Base-by-base conservation (phyloP, 2,329 filamentous ascomycete genomes). In the Nannizziopsis arthrosporioides region DNA sequence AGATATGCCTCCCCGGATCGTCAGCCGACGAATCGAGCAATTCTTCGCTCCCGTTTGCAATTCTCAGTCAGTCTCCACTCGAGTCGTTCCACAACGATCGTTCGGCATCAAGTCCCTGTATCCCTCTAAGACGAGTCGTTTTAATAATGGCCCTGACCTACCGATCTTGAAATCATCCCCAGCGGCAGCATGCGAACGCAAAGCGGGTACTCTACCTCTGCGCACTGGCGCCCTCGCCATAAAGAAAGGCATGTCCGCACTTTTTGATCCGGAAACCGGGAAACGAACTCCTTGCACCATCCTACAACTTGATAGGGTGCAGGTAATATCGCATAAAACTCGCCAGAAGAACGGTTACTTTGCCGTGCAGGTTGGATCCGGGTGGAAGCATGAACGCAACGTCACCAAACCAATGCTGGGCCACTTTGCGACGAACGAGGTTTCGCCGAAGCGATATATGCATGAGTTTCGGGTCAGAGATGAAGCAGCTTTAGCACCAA, bases 231-330 rank as follows among this genome's bases (percentile, higher is more conserved):
- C 86, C 7, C 75, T 98, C 41, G 88, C 84, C 10, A 76, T 82
- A 63, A 98, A 98, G 71, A 90, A 89, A 71, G 92, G 92, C 66
- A 96, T 98, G 85, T 94, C 88, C 38, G 89, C 84, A 51, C 70
- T 95, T 55, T 96, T 84, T 74, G 82, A 88, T 61, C 68, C 76
- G 0, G 78, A 81, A 58, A 84, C 85, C 19, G 84, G 85, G 57
- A 77, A 76, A 54, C 81, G 90, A 55, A 84, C 82, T 50, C 76
- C 89, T 15, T 94, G 88, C 73, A 98, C 92, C 11, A 84, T 98
- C 46, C 76, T 98, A 49, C 89, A 96, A 71, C 75, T 98, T 59
- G 92, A 98, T 67, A 77, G 86, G 59, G 88, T 93, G 52, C 84
- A 96, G 69, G 88, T 95, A 7, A 73, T 95, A 35, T 81, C 83